A percentile compares a stretch with the other conserved stretches of the same genome.
These are phyloP conservation scores for Fusarium secorum DNA, from an alignment of 2,329 filamentous ascomycete species.

Conservation along the genomic window DNA sequence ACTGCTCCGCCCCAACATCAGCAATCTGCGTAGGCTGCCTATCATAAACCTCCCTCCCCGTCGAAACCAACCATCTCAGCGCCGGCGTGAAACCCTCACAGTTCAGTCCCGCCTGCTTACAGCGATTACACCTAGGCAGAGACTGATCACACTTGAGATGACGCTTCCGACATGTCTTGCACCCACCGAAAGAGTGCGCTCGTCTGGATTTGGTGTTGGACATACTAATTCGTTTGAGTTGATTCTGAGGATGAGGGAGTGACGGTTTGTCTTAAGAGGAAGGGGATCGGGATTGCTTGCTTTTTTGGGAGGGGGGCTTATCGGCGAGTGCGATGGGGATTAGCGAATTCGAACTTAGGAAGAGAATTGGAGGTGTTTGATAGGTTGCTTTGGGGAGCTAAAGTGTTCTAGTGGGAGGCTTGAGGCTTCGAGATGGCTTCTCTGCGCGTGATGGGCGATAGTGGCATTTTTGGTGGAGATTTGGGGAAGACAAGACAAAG, in stretches of 20 bases:
- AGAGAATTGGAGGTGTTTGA: neutral
- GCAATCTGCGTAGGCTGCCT: conserved; percentile 16
- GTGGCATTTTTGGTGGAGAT: neutral
- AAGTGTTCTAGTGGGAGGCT: neutral
- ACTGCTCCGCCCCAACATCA: conserved; percentile 18
- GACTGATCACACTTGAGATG: conserved; percentile 37
- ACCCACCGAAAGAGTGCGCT: conserved; percentile 35
- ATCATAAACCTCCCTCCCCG: conserved; percentile 28
- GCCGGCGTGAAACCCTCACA: conserved; percentile 35
- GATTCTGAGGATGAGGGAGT: neutral
- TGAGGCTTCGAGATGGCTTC: conserved; percentile 10
- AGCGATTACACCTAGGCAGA: conserved; percentile 27
- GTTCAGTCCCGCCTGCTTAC: conserved; percentile 17
- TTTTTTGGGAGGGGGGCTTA: conserved; percentile 5
- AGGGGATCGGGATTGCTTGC: conserved; percentile 26
- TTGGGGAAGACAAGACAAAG: conserved; percentile 9
- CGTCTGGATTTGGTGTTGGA: conserved; percentile 23
- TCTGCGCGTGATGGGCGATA: neutral
- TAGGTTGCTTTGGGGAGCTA: neutral
- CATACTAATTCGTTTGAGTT: conserved; percentile 1
- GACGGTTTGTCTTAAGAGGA: conserved; percentile 16
- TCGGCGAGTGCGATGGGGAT: neutral
- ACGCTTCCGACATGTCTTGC: conserved; percentile 36
- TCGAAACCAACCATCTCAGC: conserved; percentile 31
- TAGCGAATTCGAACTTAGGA: neutral